Conservation (phyloP, 2,329 filamentous ascomycete genomes). For the Fusarium abutilonis region DNA sequence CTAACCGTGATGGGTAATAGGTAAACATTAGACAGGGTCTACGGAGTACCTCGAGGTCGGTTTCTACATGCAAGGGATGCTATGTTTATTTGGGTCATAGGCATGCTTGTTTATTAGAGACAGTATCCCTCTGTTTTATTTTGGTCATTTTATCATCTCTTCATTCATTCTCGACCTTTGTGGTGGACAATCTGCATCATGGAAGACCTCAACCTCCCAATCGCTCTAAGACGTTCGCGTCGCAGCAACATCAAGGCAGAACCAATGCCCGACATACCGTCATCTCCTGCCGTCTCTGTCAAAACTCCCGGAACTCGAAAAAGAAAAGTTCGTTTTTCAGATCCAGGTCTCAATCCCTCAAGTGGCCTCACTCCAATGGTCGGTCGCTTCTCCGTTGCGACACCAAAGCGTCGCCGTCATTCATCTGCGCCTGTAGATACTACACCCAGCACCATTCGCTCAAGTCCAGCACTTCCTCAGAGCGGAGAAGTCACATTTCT, state of each 20-base stretch:
- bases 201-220: conserved; percentile 58
- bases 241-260: conserved; percentile 54
- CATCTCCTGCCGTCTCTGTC: conserved; percentile 24
- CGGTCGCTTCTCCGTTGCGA: conserved; percentile 59
- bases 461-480: conserved; percentile 39
- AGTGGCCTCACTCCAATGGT: conserved; percentile 70
- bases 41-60: conserved; percentile 24
- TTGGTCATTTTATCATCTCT: not conserved
- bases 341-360: conserved; percentile 58
- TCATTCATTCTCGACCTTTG: not conserved
- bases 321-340: conserved; percentile 68
- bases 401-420: conserved; percentile 55
- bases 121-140: conserved; percentile 11
- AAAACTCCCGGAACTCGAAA: conserved; percentile 51
- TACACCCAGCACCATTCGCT: conserved; percentile 29
- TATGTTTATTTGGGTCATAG: conserved; percentile 18
- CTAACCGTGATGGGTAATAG: conserved; percentile 56
- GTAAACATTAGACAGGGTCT: conserved; percentile 56
- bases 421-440: conserved; percentile 55
- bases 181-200: conserved; percentile 42
- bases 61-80: conserved; percentile 26
- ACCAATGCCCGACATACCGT: conserved; percentile 32
- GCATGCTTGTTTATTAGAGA: conserved; percentile 22
- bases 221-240: conserved; percentile 65
- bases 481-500: conserved; percentile 56